These are phyloP conservation scores for Penicillium italicum DNA, from an alignment of 2,329 filamentous ascomycete genomes.

Conservation along the genomic window DNA sequence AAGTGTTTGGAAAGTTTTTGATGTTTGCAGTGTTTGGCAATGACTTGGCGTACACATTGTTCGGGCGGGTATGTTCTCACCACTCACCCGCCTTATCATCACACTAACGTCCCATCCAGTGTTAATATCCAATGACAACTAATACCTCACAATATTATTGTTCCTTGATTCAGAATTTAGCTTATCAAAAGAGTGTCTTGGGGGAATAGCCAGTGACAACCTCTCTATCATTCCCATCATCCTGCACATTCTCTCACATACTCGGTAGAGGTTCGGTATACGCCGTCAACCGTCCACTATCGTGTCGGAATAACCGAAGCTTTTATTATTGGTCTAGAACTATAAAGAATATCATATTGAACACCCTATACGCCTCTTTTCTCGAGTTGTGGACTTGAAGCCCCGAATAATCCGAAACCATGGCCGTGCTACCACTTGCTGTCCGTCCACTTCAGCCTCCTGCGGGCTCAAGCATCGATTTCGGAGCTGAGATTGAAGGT, in stretches of 20 bases:
- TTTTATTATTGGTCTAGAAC: neutral
- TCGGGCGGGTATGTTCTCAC: neutral
- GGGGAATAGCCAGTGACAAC: neutral
- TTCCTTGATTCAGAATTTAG: neutral
- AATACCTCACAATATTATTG: neutral
- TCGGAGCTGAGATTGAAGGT: constrained; percentile 59
- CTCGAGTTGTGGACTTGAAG: neutral
- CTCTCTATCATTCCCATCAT: neutral
- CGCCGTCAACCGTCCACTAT: constrained; percentile 9
- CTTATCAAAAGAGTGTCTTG: neutral
- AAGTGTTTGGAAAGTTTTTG: no score
- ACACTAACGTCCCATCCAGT: neutral
- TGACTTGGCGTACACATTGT: neutral
- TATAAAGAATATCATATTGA: neutral
- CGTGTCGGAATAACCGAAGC: neutral
- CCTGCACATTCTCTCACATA: neutral
- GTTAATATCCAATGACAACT: neutral
- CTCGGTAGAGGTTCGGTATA: constrained; percentile 10
- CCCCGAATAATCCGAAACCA: neutral
- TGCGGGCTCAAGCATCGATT: constrained; percentile 47
- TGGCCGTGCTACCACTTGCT: constrained; percentile 15
- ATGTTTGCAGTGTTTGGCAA: neutral
- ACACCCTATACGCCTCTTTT: neutral
- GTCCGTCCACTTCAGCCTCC: constrained; percentile 26
- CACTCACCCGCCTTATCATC: constrained; percentile 7